phyloP scores from a whole-genome alignment of 192 early-diverging fungal genomes.

The Piromyces sp. region DNA sequence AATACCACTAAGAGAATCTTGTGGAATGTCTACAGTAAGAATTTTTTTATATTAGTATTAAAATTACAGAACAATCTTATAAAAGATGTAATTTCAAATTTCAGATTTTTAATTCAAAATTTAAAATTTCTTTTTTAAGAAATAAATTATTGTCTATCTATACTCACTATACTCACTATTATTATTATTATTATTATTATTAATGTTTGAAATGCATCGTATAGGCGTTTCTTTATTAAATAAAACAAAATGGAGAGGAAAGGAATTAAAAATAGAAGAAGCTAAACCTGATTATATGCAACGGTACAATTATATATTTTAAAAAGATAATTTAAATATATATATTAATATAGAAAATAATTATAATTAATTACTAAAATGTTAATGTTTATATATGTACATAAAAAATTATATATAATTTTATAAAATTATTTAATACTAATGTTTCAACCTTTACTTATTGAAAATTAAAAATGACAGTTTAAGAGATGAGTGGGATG shows the following conservation, averaged over 20 bases:
- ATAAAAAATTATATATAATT: too few species aligned
- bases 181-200: too few species aligned
- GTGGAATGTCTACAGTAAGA: too few species aligned
- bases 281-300: constrained; percentile 55
- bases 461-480: background rate
- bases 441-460: too few species aligned
- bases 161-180: too few species aligned
- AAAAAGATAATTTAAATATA: too few species aligned
- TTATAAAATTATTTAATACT: too few species aligned
- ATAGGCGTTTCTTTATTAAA: constrained; percentile 45
- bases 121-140: too few species aligned
- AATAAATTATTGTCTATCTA: too few species aligned
- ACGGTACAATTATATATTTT: constrained; percentile 14
- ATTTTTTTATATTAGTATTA: constrained; percentile 49
- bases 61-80: constrained; percentile 46
- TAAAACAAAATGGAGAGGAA: constrained; percentile 72
- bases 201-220: background rate
- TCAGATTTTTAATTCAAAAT: background rate
- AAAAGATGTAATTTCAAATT: constrained; percentile 28
- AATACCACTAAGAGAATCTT: constrained; percentile 49
- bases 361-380: too few species aligned
- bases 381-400: too few species aligned
- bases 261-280: constrained; percentile 56
- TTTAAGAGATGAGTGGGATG: background rate
- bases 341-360: too few species aligned